Evolutionary conservation across 257 asterid genomes (phyloP).

Genomic region (Nicotiana noctiflora): DNA sequence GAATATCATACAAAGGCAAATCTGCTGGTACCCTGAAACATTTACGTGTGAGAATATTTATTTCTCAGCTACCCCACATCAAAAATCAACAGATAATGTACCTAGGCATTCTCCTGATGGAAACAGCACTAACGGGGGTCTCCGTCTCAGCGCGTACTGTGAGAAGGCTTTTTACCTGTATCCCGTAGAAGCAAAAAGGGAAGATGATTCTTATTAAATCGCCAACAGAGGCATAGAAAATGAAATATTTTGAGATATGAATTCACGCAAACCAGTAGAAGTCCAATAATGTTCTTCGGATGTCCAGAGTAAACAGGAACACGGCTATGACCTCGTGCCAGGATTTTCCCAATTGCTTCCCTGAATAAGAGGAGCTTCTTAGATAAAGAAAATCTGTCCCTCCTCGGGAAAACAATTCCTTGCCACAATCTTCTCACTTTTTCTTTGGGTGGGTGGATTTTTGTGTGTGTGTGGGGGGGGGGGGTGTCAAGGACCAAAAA

Average conservation of each 20-base stretch:
- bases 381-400: not conserved
- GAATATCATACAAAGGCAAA: slow-evolving; percentile 95
- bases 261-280: slow-evolving; percentile 67
- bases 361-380: slow-evolving; percentile 34
- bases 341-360: slow-evolving; percentile 97
- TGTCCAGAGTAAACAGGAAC: slow-evolving; percentile 81
- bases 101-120: slow-evolving; percentile 96
- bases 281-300: slow-evolving; percentile 86
- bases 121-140: slow-evolving; percentile 91
- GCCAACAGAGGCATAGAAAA: not conserved
- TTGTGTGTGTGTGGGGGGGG: not conserved
- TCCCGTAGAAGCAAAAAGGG: slow-evolving; percentile 11
- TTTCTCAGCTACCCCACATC: not conserved
- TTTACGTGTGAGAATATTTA: slow-evolving; percentile 10
- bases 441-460: not conserved
- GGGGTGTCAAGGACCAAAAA: not conserved
- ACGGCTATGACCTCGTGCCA: slow-evolving; percentile 98
- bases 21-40: slow-evolving; percentile 75
- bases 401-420: not conserved
- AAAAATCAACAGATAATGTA: slow-evolving; percentile 13
- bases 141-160: slow-evolving; percentile 92
- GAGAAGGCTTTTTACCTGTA: slow-evolving; percentile 85
- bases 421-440: not conserved
- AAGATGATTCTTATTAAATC: slow-evolving; percentile 1
- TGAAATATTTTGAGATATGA: not conserved